Percentiles rank a stretch among this genome's conserved stretches.
Evolutionary conservation across 768 basidiomycete genomes (phyloP).

Genomic region (Phallus indusiatus): DNA sequence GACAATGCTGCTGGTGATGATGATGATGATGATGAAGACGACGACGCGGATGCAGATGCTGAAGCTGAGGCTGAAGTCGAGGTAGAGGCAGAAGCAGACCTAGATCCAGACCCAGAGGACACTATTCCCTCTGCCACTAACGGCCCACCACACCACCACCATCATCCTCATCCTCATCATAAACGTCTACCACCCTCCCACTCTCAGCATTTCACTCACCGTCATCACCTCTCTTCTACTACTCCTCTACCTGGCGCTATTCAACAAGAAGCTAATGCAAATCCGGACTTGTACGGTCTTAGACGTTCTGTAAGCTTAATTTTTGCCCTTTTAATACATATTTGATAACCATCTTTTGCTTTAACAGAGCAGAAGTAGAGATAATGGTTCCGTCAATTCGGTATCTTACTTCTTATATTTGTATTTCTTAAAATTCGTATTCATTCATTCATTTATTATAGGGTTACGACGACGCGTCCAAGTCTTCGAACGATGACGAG

Average conservation of each 20-base stretch:
- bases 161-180: constrained; percentile 34
- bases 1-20: neutral
- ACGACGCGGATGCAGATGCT: constrained; percentile 43
- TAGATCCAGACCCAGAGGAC: constrained; percentile 14
- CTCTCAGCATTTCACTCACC: neutral
- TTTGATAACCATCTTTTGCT: neutral
- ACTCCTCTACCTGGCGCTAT: neutral
- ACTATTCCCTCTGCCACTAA: constrained; percentile 27
- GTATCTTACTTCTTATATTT: neutral
- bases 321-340: neutral
- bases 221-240: neutral
- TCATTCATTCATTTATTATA: neutral
- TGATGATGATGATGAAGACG: neutral
- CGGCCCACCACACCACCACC: constrained; percentile 32
- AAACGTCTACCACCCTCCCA: neutral
- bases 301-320: constrained; percentile 3
- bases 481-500: constrained; percentile 11
- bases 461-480: constrained; percentile 10
- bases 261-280: neutral
- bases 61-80: constrained; percentile 59
- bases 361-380: constrained; percentile 9
- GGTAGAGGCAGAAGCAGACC: constrained; percentile 19
- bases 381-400: constrained; percentile 10
- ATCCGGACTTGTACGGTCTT: constrained; percentile 9
- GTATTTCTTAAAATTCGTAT: neutral